Conservation (phyloP, 2,329 filamentous ascomycete genomes). For the Colletotrichum tropicale region DNA sequence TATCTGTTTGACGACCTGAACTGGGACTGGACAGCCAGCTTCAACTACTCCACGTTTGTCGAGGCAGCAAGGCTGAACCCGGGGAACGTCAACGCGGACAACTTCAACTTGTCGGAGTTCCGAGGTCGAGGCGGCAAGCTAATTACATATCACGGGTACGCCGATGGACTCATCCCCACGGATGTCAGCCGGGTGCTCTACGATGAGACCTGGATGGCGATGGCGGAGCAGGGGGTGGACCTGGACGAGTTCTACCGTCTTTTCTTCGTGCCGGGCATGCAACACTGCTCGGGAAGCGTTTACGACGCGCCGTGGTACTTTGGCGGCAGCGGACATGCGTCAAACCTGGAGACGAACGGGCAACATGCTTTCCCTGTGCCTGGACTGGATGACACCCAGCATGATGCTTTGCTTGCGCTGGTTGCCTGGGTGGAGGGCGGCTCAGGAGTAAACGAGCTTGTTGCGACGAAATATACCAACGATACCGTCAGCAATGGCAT, state of each 20-base stretch:
- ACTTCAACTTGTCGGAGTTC: conserved; percentile 43
- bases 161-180: conserved; percentile 44
- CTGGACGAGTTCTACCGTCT: conserved; percentile 50
- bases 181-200: conserved; percentile 55
- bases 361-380: conserved; percentile 35
- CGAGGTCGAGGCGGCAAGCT: conserved; percentile 46
- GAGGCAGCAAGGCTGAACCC: conserved; percentile 32
- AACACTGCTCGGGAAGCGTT: conserved; percentile 45
- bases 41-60: conserved; percentile 26
- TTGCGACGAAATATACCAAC: conserved; percentile 31
- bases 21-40: conserved; percentile 43
- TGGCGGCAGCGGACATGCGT: conserved; percentile 25
- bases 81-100: conserved; percentile 41
- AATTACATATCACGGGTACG: conserved; percentile 49
- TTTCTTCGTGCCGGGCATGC: conserved; percentile 56
- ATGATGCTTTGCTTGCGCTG: conserved; percentile 40
- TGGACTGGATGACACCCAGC: conserved; percentile 35
- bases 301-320: conserved; percentile 40
- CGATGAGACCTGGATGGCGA: conserved; percentile 46
- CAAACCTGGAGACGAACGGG: conserved; percentile 28
- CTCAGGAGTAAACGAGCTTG: conserved; percentile 29
- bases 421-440: conserved; percentile 41
- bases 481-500: neutral
- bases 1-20: conserved; percentile 42
- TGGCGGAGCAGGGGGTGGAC: conserved; percentile 32